Base-by-base conservation (phyloP, 2,329 filamentous ascomycete species). In the Botryosphaeria dothidea region DNA sequence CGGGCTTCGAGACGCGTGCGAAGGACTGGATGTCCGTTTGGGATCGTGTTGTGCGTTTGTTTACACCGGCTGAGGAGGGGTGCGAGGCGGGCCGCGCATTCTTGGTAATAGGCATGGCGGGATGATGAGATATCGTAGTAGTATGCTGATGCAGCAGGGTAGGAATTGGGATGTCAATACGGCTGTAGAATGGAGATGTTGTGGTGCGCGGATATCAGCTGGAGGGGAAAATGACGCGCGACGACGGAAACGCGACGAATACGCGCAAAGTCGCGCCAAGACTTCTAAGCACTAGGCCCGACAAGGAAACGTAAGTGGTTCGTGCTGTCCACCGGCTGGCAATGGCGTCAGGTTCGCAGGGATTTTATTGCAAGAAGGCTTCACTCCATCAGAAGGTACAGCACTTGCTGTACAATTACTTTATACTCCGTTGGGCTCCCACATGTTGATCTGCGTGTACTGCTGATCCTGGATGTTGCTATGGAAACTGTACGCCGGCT, bases 181-280 rank as follows among this genome's bases (percentile, higher is more conserved):
- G 23, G 9, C 11, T 25, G 49, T 63, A 46, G 61, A 63, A 63
- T 45, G 36, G 23, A n/a, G 13, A n/a, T 36, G 13, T 6, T 45
- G 36, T 29, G n/a, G 36, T 57, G 36, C 8, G 61, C 29, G 61
- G 34, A 13, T 23, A 41, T 17, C 17, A 34, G 51, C n/a, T 29
- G 41, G 25, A 13, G 38, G 27, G 27, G 19, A 41, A 43, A 8
- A 48, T 54, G 52, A 64, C 51, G 52, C 52, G 43, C 43, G 25
- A 31, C 21, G 17, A 11, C 46, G 4, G 9, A 3, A 25, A 13
- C 57, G 58, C 46, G 61, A 63, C 34, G 13, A 25, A 21, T 13
- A 61, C 63, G 56, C 63, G 63, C 60, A 65, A 65, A 65, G 38
- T 60, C 49, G 41, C 51, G 51, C 54, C 61, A 25, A 48, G 36